Evolutionary conservation across 371 early-diverging fungal genomes (phyloP).

Genomic region (Mortierella sp.): DNA sequence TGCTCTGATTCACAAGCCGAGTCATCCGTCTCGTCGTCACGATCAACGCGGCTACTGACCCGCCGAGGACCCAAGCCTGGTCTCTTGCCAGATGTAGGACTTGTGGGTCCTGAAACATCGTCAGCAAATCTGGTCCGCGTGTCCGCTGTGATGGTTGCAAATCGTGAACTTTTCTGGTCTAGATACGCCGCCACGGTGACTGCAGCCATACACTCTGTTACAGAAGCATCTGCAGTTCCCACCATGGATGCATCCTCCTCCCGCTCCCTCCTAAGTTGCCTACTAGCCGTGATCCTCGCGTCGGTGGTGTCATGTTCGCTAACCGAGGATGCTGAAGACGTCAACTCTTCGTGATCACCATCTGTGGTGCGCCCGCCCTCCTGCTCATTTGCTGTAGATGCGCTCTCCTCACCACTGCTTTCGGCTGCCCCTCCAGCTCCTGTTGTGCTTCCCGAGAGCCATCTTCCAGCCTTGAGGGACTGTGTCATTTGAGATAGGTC

Average conservation of each 20-base stretch:
- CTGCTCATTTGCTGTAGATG: neutral
- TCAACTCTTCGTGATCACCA: neutral
- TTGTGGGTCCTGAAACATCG: no score
- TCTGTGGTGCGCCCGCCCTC: neutral
- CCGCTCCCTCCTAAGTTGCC: neutral
- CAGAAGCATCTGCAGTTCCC: constrained; percentile 33
- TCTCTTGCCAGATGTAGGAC: constrained; percentile 5
- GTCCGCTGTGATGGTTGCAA: neutral
- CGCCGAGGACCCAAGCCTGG: constrained; percentile 42
- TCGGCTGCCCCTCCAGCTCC: neutral
- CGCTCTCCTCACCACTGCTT: neutral
- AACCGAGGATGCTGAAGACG: constrained; percentile 1
- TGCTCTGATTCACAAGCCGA: neutral
- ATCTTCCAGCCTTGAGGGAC: constrained; percentile 41
- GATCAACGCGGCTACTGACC: constrained; percentile 37
- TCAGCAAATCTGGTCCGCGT: no score
- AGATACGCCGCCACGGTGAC: constrained; percentile 33
- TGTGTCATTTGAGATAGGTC: constrained; percentile 38
- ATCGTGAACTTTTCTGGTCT: constrained; percentile 9
- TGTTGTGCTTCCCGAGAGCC: constrained; percentile 22
- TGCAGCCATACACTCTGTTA: constrained; percentile 35
- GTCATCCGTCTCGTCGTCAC: constrained; percentile 1
- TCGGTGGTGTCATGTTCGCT: neutral
- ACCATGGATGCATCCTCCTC: constrained; percentile 9
- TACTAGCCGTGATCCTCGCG: neutral